Evolutionary conservation across 805 yeast species (phyloP), one percentile per base, ranked within the genome.

Genomic region (Phaffomyces thermotolerans): DNA sequence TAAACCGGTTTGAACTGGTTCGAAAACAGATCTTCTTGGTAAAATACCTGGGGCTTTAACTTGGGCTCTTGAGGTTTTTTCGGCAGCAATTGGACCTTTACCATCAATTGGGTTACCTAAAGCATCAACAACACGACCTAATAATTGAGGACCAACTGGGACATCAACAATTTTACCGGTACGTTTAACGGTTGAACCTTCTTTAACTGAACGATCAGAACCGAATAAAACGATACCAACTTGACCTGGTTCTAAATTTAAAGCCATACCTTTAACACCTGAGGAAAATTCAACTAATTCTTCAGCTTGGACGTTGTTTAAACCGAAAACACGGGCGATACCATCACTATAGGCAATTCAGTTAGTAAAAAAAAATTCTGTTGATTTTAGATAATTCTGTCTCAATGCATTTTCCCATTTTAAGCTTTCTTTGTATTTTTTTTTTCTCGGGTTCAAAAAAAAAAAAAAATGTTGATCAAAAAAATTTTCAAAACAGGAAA

Each of bases 201-300:
- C 97, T 78, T 89, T 90, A 72, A 93, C 98, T 60, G 82, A 81
- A 72, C 96, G 82, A 74, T 93, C 99, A 57, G 98, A 90, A 78
- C 99, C 99, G 79, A 93, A 93, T 74, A 93, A 78, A 76, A 93
- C 99, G 68, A 93, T 83, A 88, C 99, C 99, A 70, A 93, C 99
- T 76, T 93, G 98, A 73, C 95, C 97, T 64, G 98, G 95, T 78
- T 93, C 99, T 82, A 93, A 86, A 83, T 93, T 93, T 69, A 93
- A 81, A 67, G 99, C 98, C 99, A 93, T 93, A 84, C 99, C 99
- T 76, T 90, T 88, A 64, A 91, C 98, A 79, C 99, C 99, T 50
- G 99, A 88, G 51, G 96, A 78, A 78, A 93, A 95, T 78, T 93
- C 99, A 65, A 93, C 97, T 72, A 93, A 81, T 78, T 93, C 99